These are phyloP conservation scores for Acer negundo DNA, from an alignment of 345 rosid species.

Conservation along the genomic window DNA sequence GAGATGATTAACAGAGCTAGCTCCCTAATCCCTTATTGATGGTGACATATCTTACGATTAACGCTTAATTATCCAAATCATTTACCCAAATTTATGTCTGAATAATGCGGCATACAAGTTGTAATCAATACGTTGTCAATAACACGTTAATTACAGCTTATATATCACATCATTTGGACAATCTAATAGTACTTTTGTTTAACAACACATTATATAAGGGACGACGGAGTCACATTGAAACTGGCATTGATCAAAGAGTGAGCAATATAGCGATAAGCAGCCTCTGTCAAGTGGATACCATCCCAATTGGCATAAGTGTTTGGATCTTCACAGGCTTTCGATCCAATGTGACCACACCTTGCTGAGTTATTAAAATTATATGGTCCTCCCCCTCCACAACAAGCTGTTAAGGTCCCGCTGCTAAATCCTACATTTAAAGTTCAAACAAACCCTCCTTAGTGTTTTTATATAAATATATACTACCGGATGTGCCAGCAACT, in stretches of 20 bases:
- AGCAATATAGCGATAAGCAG: constrained; percentile 59
- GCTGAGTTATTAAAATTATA: constrained; percentile 54
- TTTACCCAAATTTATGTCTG: no score
- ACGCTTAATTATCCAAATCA: no score
- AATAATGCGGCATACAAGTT: no score
- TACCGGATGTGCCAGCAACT: no score
- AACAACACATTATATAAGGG: neutral
- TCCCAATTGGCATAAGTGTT: constrained; percentile 62
- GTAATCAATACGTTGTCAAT: no score
- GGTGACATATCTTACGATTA: no score
- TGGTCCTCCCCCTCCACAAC: constrained; percentile 77
- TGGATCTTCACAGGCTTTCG: constrained; percentile 51
- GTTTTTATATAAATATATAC: no score
- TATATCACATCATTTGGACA: no score
- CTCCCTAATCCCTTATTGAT: neutral
- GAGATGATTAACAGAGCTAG: neutral
- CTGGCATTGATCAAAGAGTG: constrained; percentile 40
- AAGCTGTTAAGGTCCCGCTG: constrained; percentile 41
- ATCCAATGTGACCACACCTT: constrained; percentile 54
- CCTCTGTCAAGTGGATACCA: constrained; percentile 72
- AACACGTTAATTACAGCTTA: no score
- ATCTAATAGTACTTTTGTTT: no score
- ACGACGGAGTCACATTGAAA: constrained; percentile 24
- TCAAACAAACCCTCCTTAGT: neutral
- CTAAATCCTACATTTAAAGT: constrained; percentile 39